Conservation (phyloP, 352 stramenopile genomes). For the Peronospora destructor region DNA sequence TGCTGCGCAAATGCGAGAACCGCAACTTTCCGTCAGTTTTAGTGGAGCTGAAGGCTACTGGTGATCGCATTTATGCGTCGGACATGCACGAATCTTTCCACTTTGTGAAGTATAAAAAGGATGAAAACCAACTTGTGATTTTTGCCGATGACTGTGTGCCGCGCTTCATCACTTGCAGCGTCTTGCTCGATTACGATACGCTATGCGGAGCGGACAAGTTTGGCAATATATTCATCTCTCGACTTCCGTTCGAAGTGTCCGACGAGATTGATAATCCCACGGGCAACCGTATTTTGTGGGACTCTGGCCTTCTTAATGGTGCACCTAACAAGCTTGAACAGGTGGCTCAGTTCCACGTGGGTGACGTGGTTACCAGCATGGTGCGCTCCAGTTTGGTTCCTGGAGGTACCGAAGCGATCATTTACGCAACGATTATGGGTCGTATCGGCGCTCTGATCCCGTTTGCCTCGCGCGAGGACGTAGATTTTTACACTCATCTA, state of each 20-base stretch:
- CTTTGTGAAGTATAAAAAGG: slow-evolving; percentile 96
- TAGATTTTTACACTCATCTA: slow-evolving; percentile 98
- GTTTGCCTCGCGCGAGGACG: slow-evolving; percentile 94
- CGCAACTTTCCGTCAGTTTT: slow-evolving; percentile 90
- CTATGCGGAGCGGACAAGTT: slow-evolving; percentile 98
- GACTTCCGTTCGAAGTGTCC: slow-evolving; percentile 89
- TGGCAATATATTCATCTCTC: slow-evolving; percentile 96
- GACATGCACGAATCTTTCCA: slow-evolving; percentile 95
- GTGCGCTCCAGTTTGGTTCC: slow-evolving; percentile 92
- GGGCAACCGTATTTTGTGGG: slow-evolving; percentile 95
- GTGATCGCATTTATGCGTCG: slow-evolving; percentile 93
- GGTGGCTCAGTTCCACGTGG: slow-evolving; percentile 94
- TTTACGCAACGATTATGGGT: slow-evolving; percentile 97
- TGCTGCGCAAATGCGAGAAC: slow-evolving; percentile 98
- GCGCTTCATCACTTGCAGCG: slow-evolving; percentile 73
- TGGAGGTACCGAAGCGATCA: slow-evolving; percentile 92
- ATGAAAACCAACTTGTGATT: slow-evolving; percentile 93
- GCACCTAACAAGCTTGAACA: slow-evolving; percentile 96
- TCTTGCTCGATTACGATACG: slow-evolving; percentile 97
- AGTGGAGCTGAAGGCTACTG: slow-evolving; percentile 90
- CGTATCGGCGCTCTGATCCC: slow-evolving; percentile 94
- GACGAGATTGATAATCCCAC: slow-evolving; percentile 94
- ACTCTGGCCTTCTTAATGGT: slow-evolving; percentile 87
- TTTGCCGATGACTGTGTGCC: slow-evolving; percentile 94
- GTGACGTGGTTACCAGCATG: slow-evolving; percentile 97